Evolutionary conservation across 2,329 filamentous ascomycete genomes (phyloP), one percentile per base, ranked within the genome.

Genomic region (Fusarium subtropicale): DNA sequence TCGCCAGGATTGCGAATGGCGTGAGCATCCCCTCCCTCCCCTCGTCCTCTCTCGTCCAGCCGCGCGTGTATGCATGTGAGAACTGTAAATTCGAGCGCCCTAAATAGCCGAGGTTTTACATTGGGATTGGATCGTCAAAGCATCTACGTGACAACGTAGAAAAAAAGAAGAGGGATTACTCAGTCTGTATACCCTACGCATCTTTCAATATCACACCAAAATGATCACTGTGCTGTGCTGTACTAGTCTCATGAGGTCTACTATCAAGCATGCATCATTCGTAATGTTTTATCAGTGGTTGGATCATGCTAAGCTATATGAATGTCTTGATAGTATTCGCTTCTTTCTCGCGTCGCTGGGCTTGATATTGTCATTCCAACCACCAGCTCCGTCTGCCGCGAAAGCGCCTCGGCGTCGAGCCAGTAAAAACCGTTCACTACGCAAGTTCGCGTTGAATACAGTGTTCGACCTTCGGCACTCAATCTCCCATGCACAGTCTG

Each of bases 31-130:
- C 51, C 62, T 45, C 34, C 34, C 34, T 34, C 44, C 20, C 30
- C 20, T 57, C 38, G 24, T 13, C 59, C 41, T 36, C 26, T 36
- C 26, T 46, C 51, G 16, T 55, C 53, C 66, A 69, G 62, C 66
- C 66, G 66, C 66, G 66, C 66, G 66, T 69, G 62, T 69, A 69
- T 69, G 61, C 62, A 69, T 55, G 66, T 58, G 56, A 67, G 61
- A 66, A 66, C 56, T 61, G 44, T 69, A 66, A 57, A 53, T 47
- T 30, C n/a, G 48, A 56, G 47, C 41, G 13, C 34, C 55, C 47
- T 62, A 38, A 38, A 36, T 63, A 63, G 51, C 53, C 45, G 50
- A 67, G 66, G 45, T 38, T 44, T 20, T 39, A 12, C 33, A 34
- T 34, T 33, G 38, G 33, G 18, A 28, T 20, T 24, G 22, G 15